Percentiles rank a stretch among this genome's conserved stretches.
These are phyloP conservation scores for Aspergillus amoenus DNA, from an alignment of 2,329 filamentous ascomycete species.

Conservation along the genomic window DNA sequence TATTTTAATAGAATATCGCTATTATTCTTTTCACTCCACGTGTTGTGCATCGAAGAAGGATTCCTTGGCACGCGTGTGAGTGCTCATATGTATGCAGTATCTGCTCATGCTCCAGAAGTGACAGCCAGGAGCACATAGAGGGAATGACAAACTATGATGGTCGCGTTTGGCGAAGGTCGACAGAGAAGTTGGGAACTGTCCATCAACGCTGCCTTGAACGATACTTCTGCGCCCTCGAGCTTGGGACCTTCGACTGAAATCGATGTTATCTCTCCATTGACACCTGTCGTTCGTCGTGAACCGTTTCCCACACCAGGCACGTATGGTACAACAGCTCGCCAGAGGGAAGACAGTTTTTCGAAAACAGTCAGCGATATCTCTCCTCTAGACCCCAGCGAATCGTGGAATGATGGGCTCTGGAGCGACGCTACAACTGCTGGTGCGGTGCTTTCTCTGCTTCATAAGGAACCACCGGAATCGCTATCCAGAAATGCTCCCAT, in stretches of 20 bases:
- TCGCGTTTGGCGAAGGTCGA: neutral
- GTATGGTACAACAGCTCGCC: neutral
- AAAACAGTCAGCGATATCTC: neutral
- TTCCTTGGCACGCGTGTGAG: neutral
- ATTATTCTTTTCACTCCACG: neutral
- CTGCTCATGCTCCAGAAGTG: neutral
- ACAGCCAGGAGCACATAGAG: neutral
- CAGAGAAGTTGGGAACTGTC: neutral
- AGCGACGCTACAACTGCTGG: conserved; percentile 19
- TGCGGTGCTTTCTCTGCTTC: conserved; percentile 19
- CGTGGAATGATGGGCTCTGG: conserved; percentile 12
- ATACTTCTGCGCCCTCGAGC: neutral
- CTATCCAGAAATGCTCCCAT: neutral
- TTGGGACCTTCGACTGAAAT: neutral
- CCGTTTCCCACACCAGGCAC: neutral
- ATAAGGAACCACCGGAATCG: conserved; percentile 12
- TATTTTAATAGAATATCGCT: neutral
- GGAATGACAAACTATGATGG: neutral
- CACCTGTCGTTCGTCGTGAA: neutral
- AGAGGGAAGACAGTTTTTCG: neutral
- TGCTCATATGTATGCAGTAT: neutral
- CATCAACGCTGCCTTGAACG: neutral
- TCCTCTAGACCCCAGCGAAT: neutral
- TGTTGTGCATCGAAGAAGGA: neutral
- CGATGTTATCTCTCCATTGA: neutral